A percentile compares a stretch with the other conserved stretches of the same genome.
Evolutionary conservation across 139 green algal genomes (phyloP).

Genomic region (Edaphochlamys debaryana): DNA sequence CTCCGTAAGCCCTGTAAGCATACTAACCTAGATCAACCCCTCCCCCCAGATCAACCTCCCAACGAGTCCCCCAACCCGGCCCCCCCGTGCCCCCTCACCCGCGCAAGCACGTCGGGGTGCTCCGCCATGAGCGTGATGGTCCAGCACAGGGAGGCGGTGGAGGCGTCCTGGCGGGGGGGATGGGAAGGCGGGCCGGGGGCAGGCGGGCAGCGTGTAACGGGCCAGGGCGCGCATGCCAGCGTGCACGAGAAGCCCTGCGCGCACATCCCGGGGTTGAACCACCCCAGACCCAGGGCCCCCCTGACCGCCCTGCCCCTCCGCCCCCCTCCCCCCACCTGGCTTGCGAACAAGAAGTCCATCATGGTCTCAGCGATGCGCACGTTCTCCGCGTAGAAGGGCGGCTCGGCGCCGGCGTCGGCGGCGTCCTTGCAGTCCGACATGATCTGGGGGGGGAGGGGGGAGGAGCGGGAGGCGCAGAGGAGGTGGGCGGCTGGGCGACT

Average conservation of each 20-base stretch:
- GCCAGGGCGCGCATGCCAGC: too few relatives aligned
- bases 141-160: slow-evolving; percentile 85
- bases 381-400: slow-evolving; percentile 66
- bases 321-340: too few relatives aligned
- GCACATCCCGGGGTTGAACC: too few relatives aligned
- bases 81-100: slow-evolving; percentile 60
- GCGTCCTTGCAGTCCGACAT: slow-evolving; percentile 67
- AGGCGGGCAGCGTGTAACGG: too few relatives aligned
- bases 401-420: slow-evolving; percentile 58
- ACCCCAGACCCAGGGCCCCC: too few relatives aligned
- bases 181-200: too few relatives aligned
- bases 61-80: too few relatives aligned
- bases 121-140: slow-evolving; percentile 85
- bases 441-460: slow-evolving; percentile 20
- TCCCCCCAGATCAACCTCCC: too few relatives aligned
- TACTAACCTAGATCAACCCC: too few relatives aligned
- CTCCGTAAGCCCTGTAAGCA: too few relatives aligned
- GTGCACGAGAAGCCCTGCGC: too few relatives aligned
- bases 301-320: too few relatives aligned
- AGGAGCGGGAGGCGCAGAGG: not conserved
- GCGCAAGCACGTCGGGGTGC: slow-evolving; percentile 78
- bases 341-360: slow-evolving; percentile 92
- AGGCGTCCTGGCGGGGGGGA: slow-evolving; percentile 92
- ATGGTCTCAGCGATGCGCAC: slow-evolving; percentile 79
- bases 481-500: not conserved